Evolutionary conservation across 202 grass and related monocot genomes (phyloP).

Genomic region (Schoenoplectus triqueter): DNA sequence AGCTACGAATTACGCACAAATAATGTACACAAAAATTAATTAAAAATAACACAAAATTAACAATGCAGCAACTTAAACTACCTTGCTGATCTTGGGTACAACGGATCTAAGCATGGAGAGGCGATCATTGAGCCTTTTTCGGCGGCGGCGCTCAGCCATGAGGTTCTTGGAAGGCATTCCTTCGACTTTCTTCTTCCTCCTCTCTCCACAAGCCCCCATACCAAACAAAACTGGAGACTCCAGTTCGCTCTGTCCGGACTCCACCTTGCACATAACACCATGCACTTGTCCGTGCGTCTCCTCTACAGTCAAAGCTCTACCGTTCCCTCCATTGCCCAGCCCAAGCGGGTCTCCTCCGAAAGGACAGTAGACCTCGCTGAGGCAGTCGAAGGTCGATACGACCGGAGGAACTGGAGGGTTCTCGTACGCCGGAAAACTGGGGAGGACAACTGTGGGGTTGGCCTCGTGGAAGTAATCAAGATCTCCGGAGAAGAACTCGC

Average conservation of each 20-base stretch:
- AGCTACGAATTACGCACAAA: neutral
- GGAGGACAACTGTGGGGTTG: constrained; percentile 52
- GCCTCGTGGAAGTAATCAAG: constrained; percentile 78
- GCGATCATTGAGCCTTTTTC: constrained; percentile 94
- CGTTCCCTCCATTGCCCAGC: constrained; percentile 47
- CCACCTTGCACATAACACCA: constrained; percentile 69
- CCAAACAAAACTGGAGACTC: constrained; percentile 40
- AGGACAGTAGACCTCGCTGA: constrained; percentile 63
- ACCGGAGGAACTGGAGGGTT: constrained; percentile 35
- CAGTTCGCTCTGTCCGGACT: constrained; percentile 53
- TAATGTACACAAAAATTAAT: constrained; percentile 10
- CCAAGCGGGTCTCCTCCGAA: constrained; percentile 39
- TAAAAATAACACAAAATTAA: neutral
- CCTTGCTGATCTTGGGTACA: constrained; percentile 96
- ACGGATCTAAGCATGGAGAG: constrained; percentile 98
- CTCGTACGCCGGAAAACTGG: constrained; percentile 60
- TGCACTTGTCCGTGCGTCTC: constrained; percentile 42
- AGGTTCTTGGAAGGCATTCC: constrained; percentile 97
- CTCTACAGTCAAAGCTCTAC: constrained; percentile 50
- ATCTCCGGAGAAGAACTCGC: constrained; percentile 74
- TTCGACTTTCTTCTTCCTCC: constrained; percentile 84
- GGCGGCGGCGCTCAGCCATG: constrained; percentile 88
- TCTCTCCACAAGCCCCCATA: constrained; percentile 47
- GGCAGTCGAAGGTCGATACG: constrained; percentile 65
- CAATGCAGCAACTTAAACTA: constrained; percentile 16